A percentile compares a stretch with the other conserved stretches of the same genome.
These are phyloP conservation scores for Linum usitatissimum DNA, from an alignment of 345 rosid species.

Conservation along the genomic window DNA sequence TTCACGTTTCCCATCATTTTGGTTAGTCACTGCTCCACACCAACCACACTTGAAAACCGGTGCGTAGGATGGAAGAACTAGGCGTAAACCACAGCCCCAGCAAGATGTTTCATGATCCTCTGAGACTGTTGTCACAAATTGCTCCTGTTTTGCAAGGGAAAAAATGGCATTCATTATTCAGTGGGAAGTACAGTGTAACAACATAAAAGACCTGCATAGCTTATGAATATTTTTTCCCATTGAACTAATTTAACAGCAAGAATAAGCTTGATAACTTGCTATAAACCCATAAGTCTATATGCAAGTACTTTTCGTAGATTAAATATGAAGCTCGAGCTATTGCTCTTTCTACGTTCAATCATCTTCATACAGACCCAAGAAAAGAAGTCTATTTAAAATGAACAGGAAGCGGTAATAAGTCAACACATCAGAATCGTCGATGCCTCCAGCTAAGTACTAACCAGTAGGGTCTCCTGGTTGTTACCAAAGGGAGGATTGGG, in stretches of 20 bases:
- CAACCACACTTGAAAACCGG: constrained; percentile 80
- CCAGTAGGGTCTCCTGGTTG: too few relatives aligned
- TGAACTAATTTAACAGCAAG: too few relatives aligned
- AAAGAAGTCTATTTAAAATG: too few relatives aligned
- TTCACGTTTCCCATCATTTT: constrained; percentile 32
- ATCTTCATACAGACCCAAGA: neutral
- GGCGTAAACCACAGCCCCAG: constrained; percentile 93
- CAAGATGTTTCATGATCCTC: constrained; percentile 57
- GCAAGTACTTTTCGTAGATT: neutral
- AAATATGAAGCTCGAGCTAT: neutral
- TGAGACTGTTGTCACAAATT: constrained; percentile 31
- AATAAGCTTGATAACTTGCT: too few relatives aligned
- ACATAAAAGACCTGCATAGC: too few relatives aligned
- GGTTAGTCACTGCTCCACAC: constrained; percentile 91
- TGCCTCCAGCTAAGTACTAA: too few relatives aligned
- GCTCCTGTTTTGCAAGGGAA: constrained; percentile 28
- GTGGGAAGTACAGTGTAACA: too few relatives aligned
- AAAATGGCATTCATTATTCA: neutral
- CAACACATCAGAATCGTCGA: too few relatives aligned
- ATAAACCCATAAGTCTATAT: too few relatives aligned
- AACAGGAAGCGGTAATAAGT: too few relatives aligned
- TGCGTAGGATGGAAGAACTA: constrained; percentile 53
- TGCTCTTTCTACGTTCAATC: neutral
- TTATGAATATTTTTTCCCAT: too few relatives aligned
- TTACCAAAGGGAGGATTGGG: too few relatives aligned